Evolutionary conservation across 768 basidiomycete genomes (phyloP).

Genomic region (Hirschioporus abietinus): DNA sequence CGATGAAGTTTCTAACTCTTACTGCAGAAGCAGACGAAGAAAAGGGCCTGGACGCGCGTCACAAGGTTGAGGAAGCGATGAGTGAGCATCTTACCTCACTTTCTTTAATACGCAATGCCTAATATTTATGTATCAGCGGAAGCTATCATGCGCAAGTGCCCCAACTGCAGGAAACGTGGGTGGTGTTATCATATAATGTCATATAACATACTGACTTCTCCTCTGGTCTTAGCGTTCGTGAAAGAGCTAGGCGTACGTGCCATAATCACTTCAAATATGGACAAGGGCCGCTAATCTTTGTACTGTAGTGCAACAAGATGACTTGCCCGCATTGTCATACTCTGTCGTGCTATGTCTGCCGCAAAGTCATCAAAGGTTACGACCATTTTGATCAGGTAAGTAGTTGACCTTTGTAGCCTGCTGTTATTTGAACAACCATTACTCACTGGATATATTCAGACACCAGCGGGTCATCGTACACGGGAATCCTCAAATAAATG

Average conservation of each 20-base stretch:
- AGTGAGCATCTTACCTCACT: conserved; percentile 38
- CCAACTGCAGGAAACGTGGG: conserved; percentile 75
- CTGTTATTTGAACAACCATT: conserved; percentile 5
- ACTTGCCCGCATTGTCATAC: conserved; percentile 66
- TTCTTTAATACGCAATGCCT: neutral
- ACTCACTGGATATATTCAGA: conserved; percentile 14
- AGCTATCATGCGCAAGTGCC: conserved; percentile 85
- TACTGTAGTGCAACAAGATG: conserved; percentile 86
- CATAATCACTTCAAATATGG: neutral
- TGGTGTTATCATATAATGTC: conserved; percentile 12
- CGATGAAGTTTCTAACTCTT: neutral
- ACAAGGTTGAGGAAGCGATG: conserved; percentile 91
- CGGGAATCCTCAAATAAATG: conserved; percentile 43
- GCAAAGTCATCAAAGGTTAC: conserved; percentile 66
- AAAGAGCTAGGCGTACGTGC: conserved; percentile 68
- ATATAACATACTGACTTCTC: conserved; percentile 8
- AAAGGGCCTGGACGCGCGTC: conserved; percentile 65
- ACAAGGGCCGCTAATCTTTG: neutral
- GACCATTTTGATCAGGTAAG: conserved; percentile 63
- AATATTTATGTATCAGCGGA: conserved; percentile 38
- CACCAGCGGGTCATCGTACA: conserved; percentile 16
- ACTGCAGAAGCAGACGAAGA: conserved; percentile 68
- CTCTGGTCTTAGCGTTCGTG: conserved; percentile 54
- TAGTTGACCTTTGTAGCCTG: conserved; percentile 9
- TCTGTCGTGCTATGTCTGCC: conserved; percentile 81